These are phyloP conservation scores for Phyllostachys edulis DNA, from an alignment of 176 grass and related monocot species.

Conservation along the genomic window DNA sequence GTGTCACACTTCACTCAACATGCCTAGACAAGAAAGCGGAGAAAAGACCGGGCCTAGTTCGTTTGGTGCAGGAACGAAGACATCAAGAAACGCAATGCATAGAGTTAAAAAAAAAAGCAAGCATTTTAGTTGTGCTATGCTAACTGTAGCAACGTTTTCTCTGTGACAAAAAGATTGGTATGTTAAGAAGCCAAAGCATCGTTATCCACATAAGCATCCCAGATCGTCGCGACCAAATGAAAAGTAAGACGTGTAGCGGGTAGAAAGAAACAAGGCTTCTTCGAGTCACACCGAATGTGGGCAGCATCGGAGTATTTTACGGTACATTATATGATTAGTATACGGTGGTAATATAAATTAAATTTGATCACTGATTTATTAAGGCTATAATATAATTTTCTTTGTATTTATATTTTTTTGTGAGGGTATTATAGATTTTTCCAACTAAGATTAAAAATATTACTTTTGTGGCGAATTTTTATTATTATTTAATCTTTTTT, in stretches of 20 bases:
- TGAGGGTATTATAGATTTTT: no score
- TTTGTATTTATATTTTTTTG: no score
- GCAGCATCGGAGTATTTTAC: neutral
- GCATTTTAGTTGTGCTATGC: neutral
- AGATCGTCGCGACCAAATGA: conserved; percentile 7
- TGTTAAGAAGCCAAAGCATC: neutral
- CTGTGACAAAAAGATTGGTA: neutral
- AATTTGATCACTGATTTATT: no score
- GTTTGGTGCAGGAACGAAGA: neutral
- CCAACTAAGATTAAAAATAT: no score
- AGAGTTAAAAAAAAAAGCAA: neutral
- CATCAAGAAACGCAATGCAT: neutral
- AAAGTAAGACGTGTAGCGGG: neutral
- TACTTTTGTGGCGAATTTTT: no score
- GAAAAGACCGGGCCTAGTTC: neutral
- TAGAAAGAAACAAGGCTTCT: neutral
- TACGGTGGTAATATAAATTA: no score
- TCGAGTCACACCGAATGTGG: conserved; percentile 17
- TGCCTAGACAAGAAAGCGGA: neutral
- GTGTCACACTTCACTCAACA: conserved; percentile 4
- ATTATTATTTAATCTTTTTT: no score
- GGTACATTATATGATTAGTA: no score
- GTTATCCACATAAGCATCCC: neutral
- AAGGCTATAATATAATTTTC: no score
- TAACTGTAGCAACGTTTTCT: neutral